Evolutionary conservation across 768 basidiomycete genomes (phyloP), one percentile per base, ranked within the genome.

Genomic region (Termitomyces sp.): DNA sequence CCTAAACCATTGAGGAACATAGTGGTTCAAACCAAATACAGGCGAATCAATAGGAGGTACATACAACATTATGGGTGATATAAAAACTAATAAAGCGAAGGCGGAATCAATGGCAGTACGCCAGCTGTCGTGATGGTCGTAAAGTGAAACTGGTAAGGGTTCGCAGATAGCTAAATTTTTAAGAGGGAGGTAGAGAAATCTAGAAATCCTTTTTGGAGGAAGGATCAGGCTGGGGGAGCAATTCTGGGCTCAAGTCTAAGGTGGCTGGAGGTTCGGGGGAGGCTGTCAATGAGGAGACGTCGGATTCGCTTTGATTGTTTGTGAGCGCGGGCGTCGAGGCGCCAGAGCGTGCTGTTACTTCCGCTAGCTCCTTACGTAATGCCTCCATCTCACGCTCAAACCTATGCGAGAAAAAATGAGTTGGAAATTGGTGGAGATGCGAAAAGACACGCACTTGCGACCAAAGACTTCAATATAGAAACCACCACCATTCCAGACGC

Each of bases 401-500:
- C 69, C 94, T 95, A 41, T 37, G 24, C 10, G 43, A 22, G 57
- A 46, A 55, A 60, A 43, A 55, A 53, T 59, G 22, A 54, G 47
- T 65, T 36, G 61, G 55, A 26, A 3, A 12, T 6, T 18, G 13
- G 46, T 48, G 32, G 58, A 24, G 12, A 6, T 13, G 42, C 7
- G 43, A 20, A 55, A 10, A 59, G 58, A 57, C 26, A 82, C 92
- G 63, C 61, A 95, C 94, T 97, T 96, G 74, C 94, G 85, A 29
- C 94, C 94, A 67, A 96, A 97, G 20, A 97, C 94, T 69, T 97
- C 94, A 54, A 97, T 94, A 69, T 97, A 97, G 77, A 87, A 97
- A 1, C 91, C 92, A 24, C 90, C 94, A 10, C 95, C 95, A 67
- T 98, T 98, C 94, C 94, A 98, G 0, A 90, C 93, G 58, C 90